These are phyloP conservation scores for Mortierella sp. DNA, from an alignment of 371 early-diverging fungal species.

Conservation along the genomic window DNA sequence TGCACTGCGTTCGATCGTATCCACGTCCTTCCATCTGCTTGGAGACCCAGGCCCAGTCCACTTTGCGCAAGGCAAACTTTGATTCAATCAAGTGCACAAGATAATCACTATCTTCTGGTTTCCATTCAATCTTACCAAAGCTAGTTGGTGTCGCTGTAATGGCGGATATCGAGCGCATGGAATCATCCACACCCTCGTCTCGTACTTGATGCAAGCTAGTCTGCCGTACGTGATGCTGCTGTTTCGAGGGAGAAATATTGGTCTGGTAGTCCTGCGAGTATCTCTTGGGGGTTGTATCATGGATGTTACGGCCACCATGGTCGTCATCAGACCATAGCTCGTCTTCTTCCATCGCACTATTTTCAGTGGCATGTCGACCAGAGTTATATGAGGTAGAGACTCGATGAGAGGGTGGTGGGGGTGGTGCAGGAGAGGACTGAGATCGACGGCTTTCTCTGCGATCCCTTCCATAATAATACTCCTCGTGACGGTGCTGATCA, in stretches of 20 bases:
- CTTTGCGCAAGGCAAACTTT: constrained; percentile 51
- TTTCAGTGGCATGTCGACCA: not conserved
- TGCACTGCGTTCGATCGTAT: constrained; percentile 54
- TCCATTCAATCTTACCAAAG: constrained; percentile 57
- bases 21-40: constrained; percentile 56
- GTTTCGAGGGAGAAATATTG: not conserved
- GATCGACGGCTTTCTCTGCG: constrained; percentile 10
- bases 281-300: not conserved
- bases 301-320: not conserved
- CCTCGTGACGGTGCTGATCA: constrained; percentile 1
- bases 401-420: constrained; percentile 6
- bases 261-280: constrained; percentile 24
- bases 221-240: constrained; percentile 25
- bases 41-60: constrained; percentile 55
- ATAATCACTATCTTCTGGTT: constrained; percentile 52
- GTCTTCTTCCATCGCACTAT: constrained; percentile 18
- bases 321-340: constrained; percentile 51
- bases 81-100: constrained; percentile 46
- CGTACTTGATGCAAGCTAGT: constrained; percentile 10
- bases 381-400: not conserved
- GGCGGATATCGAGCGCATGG: constrained; percentile 14
- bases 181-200: constrained; percentile 13
- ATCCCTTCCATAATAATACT: constrained; percentile 11
- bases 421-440: constrained; percentile 7
- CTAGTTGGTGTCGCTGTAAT: constrained; percentile 45